Evolutionary conservation across 2,329 filamentous ascomycete genomes (phyloP), one percentile per base, ranked within the genome.

Genomic region (Alternaria longipes): DNA sequence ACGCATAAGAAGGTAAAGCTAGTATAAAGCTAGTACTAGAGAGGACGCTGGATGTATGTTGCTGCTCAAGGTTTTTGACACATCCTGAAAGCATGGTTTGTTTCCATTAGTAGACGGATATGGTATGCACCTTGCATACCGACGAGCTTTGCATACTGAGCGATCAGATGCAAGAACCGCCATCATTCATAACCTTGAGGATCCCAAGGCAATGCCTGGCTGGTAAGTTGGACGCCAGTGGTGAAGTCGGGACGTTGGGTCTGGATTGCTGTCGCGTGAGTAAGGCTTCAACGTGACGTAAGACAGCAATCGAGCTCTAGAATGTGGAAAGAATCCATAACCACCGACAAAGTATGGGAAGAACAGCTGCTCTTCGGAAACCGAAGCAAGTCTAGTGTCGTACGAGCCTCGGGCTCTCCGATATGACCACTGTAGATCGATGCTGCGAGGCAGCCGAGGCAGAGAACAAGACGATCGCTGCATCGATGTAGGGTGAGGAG

Each of bases 361-460:
- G 8, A 24, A 34, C 18, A 36, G 32, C 12, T 12, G 14, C 32
- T 16, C 32, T 14, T 14, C 12, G 14, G 28, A 32, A 22, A 20
- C 32, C 20, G 7, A 34, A 22, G 40, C 18, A 49, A 49, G 30
- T 34, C 12, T 49, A 49, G 45, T 49, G 45, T 49, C 45, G 45
- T 49, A 49, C 45, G 45, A 49, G 45, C 28, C 30, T 49, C 45
- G 45, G 45, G 28, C 28, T 49, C 38, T 40, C 38, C 28, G 18
- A 49, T 28, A 34, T 20, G 20, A 49, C n/a, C 18, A 20, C 30
- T 49, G 45, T 34, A 49, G 28, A 49, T 49, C 28, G 28, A 30
- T 40, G 38, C n/a, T 34, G 45, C 11, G 30, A 20, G 11, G 45
- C 45, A 49, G 18, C 45, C 45, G 45, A 49, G 45, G 45, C 45